Percentiles rank a stretch among this genome's conserved stretches.
These are phyloP conservation scores for Blastocystis sp. DNA, from an alignment of 352 stramenopile genomes.

Conservation along the genomic window DNA sequence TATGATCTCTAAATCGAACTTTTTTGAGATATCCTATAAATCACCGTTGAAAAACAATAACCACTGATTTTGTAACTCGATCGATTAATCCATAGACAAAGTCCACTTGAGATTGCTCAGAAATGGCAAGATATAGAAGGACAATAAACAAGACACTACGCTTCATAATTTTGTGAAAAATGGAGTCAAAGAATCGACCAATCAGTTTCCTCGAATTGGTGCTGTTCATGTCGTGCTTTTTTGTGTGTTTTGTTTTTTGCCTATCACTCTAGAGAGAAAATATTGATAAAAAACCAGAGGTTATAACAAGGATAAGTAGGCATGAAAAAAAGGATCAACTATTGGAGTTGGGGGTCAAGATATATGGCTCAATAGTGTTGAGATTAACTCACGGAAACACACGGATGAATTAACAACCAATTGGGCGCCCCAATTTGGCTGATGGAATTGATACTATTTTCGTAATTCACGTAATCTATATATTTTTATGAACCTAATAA, in stretches of 20 bases:
- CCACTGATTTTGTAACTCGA: constrained; percentile 9
- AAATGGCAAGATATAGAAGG: neutral
- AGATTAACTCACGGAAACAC: too few relatives aligned
- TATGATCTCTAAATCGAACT: constrained; percentile 1
- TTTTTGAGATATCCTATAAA: constrained; percentile 8
- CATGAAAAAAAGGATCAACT: too few relatives aligned
- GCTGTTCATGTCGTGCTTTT: neutral
- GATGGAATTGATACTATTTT: too few relatives aligned
- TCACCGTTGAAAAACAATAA: neutral
- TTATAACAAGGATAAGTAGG: too few relatives aligned
- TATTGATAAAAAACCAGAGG: too few relatives aligned
- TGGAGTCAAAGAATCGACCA: neutral
- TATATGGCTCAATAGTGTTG: too few relatives aligned
- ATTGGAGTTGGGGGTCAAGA: too few relatives aligned
- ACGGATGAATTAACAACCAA: too few relatives aligned
- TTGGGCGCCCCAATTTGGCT: too few relatives aligned
- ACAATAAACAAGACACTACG: neutral
- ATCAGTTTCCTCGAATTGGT: neutral
- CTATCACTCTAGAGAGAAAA: too few relatives aligned
- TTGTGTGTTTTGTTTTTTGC: neutral
- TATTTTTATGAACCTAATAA: too few relatives aligned
- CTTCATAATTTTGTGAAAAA: neutral
- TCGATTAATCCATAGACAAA: constrained; percentile 18
- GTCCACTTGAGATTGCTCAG: neutral
- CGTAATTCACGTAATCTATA: too few relatives aligned